Evolutionary conservation across 2,329 filamentous ascomycete species (phyloP), one percentile per base, ranked within the genome.

Genomic region (Chrysosphaeria jannelii): DNA sequence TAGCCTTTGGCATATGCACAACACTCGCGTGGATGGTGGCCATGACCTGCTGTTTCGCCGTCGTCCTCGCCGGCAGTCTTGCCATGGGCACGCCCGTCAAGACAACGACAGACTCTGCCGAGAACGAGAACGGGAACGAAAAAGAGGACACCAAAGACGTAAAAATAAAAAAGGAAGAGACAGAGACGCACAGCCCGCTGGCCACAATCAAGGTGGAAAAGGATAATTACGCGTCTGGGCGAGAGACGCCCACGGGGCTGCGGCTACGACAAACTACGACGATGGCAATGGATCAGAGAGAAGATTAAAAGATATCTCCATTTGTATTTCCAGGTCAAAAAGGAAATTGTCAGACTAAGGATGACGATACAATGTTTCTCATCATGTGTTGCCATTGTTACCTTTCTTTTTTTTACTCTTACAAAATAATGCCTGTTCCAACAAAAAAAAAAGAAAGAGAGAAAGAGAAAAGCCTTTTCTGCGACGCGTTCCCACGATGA

Each of bases 321-420:
- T n/a, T n/a, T n/a, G n/a, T n/a, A n/a, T n/a, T n/a, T n/a, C n/a
- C n/a, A n/a, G n/a, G n/a, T n/a, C n/a, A n/a, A n/a, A n/a, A n/a
- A n/a, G n/a, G n/a, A n/a, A n/a, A n/a, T n/a, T n/a, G n/a, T 88
- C 66, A 58, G 76, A 53, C 74, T 88, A 88, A 88, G 76, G 76
- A 89, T 88, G 76, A 88, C 74, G 70, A 78, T 79, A 78, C 56
- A 48, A 57, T 57, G 20, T 47, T 44, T 78, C 64, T 85, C 76
- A 81, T 88, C 76, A 81, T 69, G 37, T 33, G 11, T 20, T 11
- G 22, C n/a, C n/a, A n/a, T n/a, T n/a, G n/a, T n/a, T n/a, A n/a
- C n/a, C n/a, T n/a, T n/a, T n/a, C n/a, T n/a, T n/a, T n/a, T n/a
- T n/a, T n/a, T n/a, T 25, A 20, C 23, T 12, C 9, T 13, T n/a